Evolutionary conservation across 768 basidiomycete genomes (phyloP), one percentile per base, ranked within the genome.

Genomic region (Kwoniella botswanensis): DNA sequence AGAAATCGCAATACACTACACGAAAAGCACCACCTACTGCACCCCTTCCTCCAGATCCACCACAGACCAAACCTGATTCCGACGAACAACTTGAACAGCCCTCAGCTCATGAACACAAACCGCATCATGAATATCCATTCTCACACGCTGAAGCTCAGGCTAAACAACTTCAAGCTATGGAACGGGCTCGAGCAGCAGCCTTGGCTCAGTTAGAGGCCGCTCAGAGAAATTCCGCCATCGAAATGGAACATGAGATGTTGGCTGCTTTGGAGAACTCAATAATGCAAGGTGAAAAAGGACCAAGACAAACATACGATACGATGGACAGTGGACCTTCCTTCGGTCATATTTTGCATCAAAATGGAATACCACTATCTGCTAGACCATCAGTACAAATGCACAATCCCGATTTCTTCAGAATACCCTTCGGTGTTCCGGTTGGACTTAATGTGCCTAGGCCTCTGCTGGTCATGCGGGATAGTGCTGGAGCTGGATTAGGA

Each of bases 261-360:
- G 64, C n/a, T 50, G 67, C 11, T 15, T 22, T 57, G 35, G 66
- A 26, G 12, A 24, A 17, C 1, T 17, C 17, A 29, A 41, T 58
- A 15, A 18, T 54, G 7, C 57, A 42, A 7, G 24, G 56, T 3
- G 60, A 29, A 3, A 80, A 73, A 61, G 77, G 76, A 42, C 76
- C 75, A 22, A 65, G 80, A 21, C 67, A 59, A 56, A 83, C 82
- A 17, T 78, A 71, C 41, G 70, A 78, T 17, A 83, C 82, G 1
- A 54, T 59, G 9, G 79, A 79, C 4, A 78, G 79, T 59, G 82
- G 71, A 3, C 80, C 82, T 17, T 81, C 80, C 0, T 83, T 83
- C 53, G 82, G 82, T 3, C 80, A 82, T 58, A 50, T 80, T 4
- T 24, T 71, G 4, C 75, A 78, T 54, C 70, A 67, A n/a, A 72